These are phyloP conservation scores for Rutidosis leptorrhynchoides DNA, from an alignment of 129 eudicot genomes.

Conservation along the genomic window DNA sequence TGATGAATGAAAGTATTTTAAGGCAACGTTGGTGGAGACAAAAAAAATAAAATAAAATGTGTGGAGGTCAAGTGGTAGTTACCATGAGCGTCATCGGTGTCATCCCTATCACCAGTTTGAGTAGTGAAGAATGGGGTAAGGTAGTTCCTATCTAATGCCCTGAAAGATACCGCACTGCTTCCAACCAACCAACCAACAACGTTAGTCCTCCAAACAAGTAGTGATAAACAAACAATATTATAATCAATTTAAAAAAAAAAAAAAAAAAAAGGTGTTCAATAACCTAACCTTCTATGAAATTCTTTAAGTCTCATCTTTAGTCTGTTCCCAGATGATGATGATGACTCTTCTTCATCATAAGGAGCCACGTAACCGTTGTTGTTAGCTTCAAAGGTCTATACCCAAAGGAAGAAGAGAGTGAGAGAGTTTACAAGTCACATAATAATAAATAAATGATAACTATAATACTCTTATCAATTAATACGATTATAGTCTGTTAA, in stretches of 20 bases:
- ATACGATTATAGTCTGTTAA: not conserved
- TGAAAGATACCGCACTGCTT: constrained; percentile 78
- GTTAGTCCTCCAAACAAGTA: constrained; percentile 10
- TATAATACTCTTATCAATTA: not conserved
- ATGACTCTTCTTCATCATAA: constrained; percentile 47
- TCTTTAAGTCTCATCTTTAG: constrained; percentile 92
- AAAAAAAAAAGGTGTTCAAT: not conserved
- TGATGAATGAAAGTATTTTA: not conserved
- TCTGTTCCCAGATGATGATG: constrained; percentile 86
- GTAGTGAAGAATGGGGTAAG: constrained; percentile 97
- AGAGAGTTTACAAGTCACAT: not conserved
- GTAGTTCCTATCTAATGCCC: constrained; percentile 88
- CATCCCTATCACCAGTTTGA: constrained; percentile 81
- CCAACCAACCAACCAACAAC: constrained; percentile 6
- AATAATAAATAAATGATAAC: too few relatives aligned
- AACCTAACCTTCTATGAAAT: constrained; percentile 91
- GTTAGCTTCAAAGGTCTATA: constrained; percentile 65
- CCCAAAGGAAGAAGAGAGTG: constrained; percentile 16
- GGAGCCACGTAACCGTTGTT: constrained; percentile 72
- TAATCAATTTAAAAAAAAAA: not conserved
- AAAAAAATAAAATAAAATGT: too few relatives aligned
- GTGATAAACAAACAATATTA: not conserved
- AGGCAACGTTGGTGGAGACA: not conserved
- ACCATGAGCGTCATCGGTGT: constrained; percentile 47
- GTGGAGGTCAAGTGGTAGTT: constrained; percentile 4